Evolutionary conservation across 1,284 basidiomycete genomes (phyloP), one percentile per base, ranked within the genome.

Genomic region (Mycena citricolor): DNA sequence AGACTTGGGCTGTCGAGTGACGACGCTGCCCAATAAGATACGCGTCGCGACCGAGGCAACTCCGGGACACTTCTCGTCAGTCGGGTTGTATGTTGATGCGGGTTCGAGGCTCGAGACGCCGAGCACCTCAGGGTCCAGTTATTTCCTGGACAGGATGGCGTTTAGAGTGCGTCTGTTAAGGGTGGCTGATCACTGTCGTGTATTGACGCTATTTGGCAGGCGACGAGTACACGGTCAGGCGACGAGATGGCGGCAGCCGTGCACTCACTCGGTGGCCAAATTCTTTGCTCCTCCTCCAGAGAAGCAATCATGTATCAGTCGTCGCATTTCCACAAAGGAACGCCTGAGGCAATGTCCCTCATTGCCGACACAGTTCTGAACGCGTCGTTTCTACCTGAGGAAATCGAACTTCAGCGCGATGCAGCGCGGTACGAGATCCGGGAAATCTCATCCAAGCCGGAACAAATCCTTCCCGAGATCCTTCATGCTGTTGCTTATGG

Each of bases 261-360:
- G 58, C 86, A 94, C 62, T 76, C 79, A 8, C 76, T 97, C 16
- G 94, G 97, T 34, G 93, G 94, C 16, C 93, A 97, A 67, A 92
- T 98, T 48, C 78, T 90, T 64, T 94, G 90, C 61, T 86, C 92
- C 7, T 92, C 92, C 11, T 90, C 92, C 5, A 77, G 95, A 34
- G 95, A 99, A 65, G 84, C 92, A 26, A 93, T 98, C 66, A 94
- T 97, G 90, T 99, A 98, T 66, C 95, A 98, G 68, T 94, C 95
- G 13, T 91, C 92, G 34, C 89, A 97, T 60, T 97, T 95, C 65
- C 85, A 92, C 55, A 75, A 86, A 54, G 84, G 84, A 32, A 89
- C 94, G 1, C 81, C 86, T 5, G 74, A 84, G 13, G 92, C 94
- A 6, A 65, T 99, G 44, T 86, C 86, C 24, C 77, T 99, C 52